phyloP scores from a whole-genome alignment of 225 moss, liverwort and hornwort species.

The Asterella californica region DNA sequence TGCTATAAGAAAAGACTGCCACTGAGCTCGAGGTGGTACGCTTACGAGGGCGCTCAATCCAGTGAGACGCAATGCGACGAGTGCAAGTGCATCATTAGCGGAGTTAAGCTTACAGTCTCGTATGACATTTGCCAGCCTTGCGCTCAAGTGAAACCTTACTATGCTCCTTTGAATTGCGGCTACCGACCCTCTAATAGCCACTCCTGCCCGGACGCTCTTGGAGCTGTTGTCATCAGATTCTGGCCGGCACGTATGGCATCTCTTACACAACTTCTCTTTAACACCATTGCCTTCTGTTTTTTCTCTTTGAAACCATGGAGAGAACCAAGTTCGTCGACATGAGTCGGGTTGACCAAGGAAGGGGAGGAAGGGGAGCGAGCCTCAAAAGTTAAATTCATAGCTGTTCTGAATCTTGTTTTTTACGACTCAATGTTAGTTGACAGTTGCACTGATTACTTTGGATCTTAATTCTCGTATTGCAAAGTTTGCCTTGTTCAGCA shows the following conservation, averaged over 20 bases:
- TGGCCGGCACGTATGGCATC: constrained; percentile 43
- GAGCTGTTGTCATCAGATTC: constrained; percentile 43
- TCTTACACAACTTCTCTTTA: background rate
- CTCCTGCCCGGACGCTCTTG: constrained; percentile 42
- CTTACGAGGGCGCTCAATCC: constrained; percentile 43
- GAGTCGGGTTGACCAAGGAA: background rate
- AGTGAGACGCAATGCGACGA: constrained; percentile 49
- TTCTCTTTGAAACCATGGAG: background rate
- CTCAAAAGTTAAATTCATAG: no score
- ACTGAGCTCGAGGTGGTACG: constrained; percentile 31
- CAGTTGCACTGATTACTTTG: background rate
- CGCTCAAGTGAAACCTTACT: constrained; percentile 35
- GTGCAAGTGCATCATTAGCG: constrained; percentile 38
- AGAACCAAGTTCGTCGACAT: background rate
- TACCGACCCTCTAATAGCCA: constrained; percentile 39
- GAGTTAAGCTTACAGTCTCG: constrained; percentile 41
- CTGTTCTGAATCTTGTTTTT: no score
- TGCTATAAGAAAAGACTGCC: constrained; percentile 38
- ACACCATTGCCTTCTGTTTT: background rate
- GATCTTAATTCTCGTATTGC: background rate
- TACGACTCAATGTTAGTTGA: background rate
- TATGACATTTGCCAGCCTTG: constrained; percentile 46
- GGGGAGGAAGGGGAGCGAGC: no score
- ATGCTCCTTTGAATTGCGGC: constrained; percentile 32
- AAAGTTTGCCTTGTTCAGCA: background rate